Evolutionary conservation across 2,329 filamentous ascomycete species (phyloP).

Genomic region (Fusarium pilosicola): DNA sequence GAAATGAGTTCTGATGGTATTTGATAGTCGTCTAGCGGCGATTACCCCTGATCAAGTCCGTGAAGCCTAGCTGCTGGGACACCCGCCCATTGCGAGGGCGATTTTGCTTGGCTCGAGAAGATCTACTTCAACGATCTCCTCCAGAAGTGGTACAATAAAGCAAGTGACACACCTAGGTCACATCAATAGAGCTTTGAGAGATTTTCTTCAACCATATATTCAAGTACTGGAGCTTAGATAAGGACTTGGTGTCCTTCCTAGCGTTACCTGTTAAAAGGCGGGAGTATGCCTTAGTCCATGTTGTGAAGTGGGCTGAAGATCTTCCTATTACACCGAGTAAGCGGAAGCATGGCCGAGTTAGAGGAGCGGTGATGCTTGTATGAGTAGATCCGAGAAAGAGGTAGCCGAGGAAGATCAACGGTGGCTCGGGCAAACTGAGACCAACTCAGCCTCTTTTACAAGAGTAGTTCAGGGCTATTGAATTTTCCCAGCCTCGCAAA

Average conservation of each 20-base stretch:
- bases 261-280: not conserved
- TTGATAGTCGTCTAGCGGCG: not conserved
- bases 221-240: not conserved
- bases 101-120: not conserved
- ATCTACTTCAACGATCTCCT: not conserved
- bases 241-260: not conserved
- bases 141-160: not conserved
- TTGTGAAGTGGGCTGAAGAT: not conserved
- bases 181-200: not conserved
- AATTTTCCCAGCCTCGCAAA: not conserved
- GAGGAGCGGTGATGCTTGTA: not conserved
- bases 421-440: not conserved
- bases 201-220: not conserved
- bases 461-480: not conserved
- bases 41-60: not conserved
- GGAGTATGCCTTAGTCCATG: not conserved
- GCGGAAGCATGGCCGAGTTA: not conserved
- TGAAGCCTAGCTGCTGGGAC: not conserved
- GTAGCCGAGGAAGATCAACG: not conserved
- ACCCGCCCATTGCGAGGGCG: not conserved
- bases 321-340: not conserved
- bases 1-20: not conserved
- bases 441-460: not conserved
- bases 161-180: not conserved
- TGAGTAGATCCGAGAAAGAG: not conserved